Conservation (phyloP, 2,329 filamentous ascomycete genomes). For the Phialemonium atrogriseum region DNA sequence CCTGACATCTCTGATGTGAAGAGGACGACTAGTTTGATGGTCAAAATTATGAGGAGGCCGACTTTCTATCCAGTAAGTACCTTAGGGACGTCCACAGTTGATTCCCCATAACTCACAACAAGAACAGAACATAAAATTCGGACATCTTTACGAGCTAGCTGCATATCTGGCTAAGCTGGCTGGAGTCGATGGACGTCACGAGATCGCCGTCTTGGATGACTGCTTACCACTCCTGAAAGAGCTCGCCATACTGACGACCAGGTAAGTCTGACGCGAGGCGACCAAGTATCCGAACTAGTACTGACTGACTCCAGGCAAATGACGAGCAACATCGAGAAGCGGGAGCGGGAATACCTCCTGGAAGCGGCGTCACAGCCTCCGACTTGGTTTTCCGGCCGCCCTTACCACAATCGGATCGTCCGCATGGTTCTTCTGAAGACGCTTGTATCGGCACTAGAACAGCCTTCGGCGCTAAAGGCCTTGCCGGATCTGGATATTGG, state of each 20-base stretch:
- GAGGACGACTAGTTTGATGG: slow-evolving; percentile 33
- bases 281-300: neutral
- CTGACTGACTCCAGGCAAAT: slow-evolving; percentile 1
- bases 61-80: slow-evolving; percentile 36
- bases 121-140: slow-evolving; percentile 29
- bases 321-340: neutral
- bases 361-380: neutral
- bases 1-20: slow-evolving; percentile 22
- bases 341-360: neutral
- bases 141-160: slow-evolving; percentile 24
- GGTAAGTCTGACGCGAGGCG: neutral
- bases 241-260: neutral
- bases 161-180: too few species aligned
- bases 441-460: neutral
- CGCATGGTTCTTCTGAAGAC: neutral
- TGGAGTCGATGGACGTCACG: too few species aligned
- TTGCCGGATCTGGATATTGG: neutral
- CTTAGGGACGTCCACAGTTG: too few species aligned
- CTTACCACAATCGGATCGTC: too few species aligned
- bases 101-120: neutral
- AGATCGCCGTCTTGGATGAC: too few species aligned
- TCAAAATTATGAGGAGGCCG: slow-evolving; percentile 41
- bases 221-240: slow-evolving; percentile 15
- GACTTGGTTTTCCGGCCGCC: too few species aligned
- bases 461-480: neutral